Evolutionary conservation across 2,329 filamentous ascomycete genomes (phyloP).

Genomic region (Nakataea oryzae): DNA sequence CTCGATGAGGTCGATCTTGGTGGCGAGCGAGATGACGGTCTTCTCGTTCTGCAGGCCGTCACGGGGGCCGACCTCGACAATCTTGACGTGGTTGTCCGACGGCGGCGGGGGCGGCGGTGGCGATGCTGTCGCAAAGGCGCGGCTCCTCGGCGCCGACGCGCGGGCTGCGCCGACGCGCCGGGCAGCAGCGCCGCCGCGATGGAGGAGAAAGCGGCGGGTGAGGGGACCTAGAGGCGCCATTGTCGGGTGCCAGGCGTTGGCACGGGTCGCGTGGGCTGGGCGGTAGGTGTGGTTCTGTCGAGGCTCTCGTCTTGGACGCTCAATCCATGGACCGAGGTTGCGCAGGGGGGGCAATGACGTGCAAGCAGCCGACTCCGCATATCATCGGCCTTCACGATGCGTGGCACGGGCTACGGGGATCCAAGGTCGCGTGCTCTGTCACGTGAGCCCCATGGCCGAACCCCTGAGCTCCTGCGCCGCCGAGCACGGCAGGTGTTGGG

Average conservation of each 20-base stretch:
- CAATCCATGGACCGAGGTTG: too few relatives aligned
- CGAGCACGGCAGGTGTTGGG: too few relatives aligned
- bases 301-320: too few relatives aligned
- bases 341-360: not conserved
- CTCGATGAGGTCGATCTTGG: slow-evolving; percentile 68
- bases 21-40: slow-evolving; percentile 55
- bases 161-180: not conserved
- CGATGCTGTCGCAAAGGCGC: not conserved
- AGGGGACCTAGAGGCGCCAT: not conserved
- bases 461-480: not conserved
- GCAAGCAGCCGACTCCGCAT: not conserved
- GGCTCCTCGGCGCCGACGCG: slow-evolving; percentile 5
- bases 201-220: not conserved
- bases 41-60: slow-evolving; percentile 87
- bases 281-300: not conserved
- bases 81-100: slow-evolving; percentile 17
- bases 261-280: not conserved
- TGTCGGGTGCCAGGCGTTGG: not conserved
- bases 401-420: too few relatives aligned
- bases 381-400: not conserved
- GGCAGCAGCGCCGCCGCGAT: not conserved
- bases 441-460: not conserved
- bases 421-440: not conserved
- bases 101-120: not conserved
- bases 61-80: slow-evolving; percentile 76